These are phyloP conservation scores for Stenogyne calaminthoides DNA, from an alignment of 305 asterid species.

Conservation along the genomic window DNA sequence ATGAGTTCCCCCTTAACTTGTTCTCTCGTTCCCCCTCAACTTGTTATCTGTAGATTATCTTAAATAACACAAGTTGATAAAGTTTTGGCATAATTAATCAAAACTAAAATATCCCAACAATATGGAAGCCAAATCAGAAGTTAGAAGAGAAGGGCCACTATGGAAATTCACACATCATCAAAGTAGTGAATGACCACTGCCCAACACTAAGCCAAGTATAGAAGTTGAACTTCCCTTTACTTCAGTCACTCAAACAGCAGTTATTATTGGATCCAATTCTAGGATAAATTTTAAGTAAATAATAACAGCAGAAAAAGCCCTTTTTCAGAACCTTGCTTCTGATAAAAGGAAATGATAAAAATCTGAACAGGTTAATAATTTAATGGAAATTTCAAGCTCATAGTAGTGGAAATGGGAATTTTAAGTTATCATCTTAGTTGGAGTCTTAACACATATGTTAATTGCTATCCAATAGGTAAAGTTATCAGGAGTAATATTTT, in stretches of 20 bases:
- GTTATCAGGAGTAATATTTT: not conserved
- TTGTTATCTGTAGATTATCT: no score
- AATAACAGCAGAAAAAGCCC: not conserved
- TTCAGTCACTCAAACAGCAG: conserved; percentile 23
- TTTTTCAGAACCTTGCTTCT: conserved; percentile 16
- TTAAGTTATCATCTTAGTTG: no score
- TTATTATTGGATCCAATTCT: conserved; percentile 6
- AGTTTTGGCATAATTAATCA: no score
- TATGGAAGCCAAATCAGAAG: conserved; percentile 40
- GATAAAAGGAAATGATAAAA: conserved; percentile 7
- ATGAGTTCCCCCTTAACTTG: no score
- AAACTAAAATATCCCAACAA: no score
- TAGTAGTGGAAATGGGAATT: no score
- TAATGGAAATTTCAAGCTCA: not conserved
- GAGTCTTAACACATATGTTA: not conserved
- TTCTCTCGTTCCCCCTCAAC: no score
- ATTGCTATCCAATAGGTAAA: not conserved
- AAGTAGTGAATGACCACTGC: not conserved
- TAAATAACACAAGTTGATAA: no score
- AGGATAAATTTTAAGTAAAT: not conserved
- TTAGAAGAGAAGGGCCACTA: conserved; percentile 20
- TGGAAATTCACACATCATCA: conserved; percentile 22
- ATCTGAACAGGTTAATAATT: not conserved
- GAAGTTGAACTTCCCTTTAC: conserved; percentile 11
- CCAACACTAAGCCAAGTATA: conserved; percentile 13